phyloP scores from a whole-genome alignment of 2,329 filamentous ascomycete genomes.

The Plectosphaerella plurivora region DNA sequence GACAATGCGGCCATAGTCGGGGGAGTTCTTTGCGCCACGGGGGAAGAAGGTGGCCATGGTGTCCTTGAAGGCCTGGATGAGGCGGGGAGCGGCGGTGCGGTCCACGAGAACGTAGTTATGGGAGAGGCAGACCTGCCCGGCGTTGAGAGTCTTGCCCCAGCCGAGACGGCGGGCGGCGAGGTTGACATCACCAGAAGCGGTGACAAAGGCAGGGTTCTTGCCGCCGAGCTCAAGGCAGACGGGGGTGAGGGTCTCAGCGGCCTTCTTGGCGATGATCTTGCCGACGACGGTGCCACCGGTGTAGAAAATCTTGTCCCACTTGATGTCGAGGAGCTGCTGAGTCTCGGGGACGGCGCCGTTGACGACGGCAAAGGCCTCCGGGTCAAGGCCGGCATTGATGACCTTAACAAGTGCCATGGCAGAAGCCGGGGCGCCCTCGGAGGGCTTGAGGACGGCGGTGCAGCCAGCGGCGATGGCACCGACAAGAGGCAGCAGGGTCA shows the following conservation, averaged over 20 bases:
- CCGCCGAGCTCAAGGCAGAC: slow-evolving; percentile 88
- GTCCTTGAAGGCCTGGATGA: slow-evolving; percentile 70
- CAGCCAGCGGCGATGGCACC: slow-evolving; percentile 92
- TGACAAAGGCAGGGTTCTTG: slow-evolving; percentile 86
- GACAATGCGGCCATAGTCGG: slow-evolving; percentile 76
- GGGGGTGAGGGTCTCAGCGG: slow-evolving; percentile 82
- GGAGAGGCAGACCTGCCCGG: slow-evolving; percentile 86
- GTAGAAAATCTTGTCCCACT: slow-evolving; percentile 98
- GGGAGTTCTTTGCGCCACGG: slow-evolving; percentile 69
- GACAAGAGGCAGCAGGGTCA: slow-evolving; percentile 73
- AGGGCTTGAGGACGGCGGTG: slow-evolving; percentile 86
- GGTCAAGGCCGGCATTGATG: slow-evolving; percentile 71
- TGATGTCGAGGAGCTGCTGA: slow-evolving; percentile 75
- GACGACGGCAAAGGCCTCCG: slow-evolving; percentile 68
- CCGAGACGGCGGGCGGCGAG: slow-evolving; percentile 79
- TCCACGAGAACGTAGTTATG: slow-evolving; percentile 92
- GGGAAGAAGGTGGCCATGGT: slow-evolving; percentile 78
- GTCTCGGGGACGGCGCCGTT: slow-evolving; percentile 81
- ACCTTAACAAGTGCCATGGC: slow-evolving; percentile 79
- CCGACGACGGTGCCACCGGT: slow-evolving; percentile 78
- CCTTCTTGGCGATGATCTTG: slow-evolving; percentile 84
- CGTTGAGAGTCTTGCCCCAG: slow-evolving; percentile 84
- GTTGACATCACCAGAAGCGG: slow-evolving; percentile 72
- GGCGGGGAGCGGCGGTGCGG: slow-evolving; percentile 62
- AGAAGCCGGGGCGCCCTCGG: slow-evolving; percentile 71